Conservation (phyloP, 2,329 filamentous ascomycete genomes). For the Colletotrichum kahawae region DNA sequence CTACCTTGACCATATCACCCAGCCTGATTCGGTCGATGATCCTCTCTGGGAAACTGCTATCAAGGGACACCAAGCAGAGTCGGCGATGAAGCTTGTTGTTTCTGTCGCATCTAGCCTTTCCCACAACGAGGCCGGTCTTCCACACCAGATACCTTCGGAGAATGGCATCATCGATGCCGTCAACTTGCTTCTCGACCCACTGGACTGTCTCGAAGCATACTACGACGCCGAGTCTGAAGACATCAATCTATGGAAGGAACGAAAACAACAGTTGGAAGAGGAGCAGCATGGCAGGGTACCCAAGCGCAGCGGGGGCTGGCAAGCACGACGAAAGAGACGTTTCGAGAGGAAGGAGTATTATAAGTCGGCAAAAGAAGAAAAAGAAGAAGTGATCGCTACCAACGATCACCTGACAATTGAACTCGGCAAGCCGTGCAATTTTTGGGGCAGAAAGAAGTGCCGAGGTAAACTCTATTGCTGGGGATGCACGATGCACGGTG, state of each 20-base stretch:
- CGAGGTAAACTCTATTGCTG: too few species aligned
- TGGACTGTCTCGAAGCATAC: background rate
- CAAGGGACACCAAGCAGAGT: background rate
- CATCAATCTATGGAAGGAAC: background rate
- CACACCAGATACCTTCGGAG: background rate
- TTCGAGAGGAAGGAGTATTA: too few species aligned
- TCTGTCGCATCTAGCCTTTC: background rate
- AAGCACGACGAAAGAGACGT: background rate
- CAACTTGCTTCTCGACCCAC: background rate
- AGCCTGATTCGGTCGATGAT: too few species aligned
- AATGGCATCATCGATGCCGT: background rate
- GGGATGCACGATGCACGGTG: too few species aligned
- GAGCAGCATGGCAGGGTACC: too few species aligned
- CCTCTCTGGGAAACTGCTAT: too few species aligned
- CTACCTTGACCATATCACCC: too few species aligned
- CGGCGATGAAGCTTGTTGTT: background rate
- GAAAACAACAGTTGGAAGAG: too few species aligned
- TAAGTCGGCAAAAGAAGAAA: too few species aligned
- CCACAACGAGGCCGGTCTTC: background rate
- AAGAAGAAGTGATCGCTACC: too few species aligned
- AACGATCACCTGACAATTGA: too few species aligned
- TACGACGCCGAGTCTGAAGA: background rate
- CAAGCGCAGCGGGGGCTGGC: too few species aligned
- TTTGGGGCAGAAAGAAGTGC: background rate
- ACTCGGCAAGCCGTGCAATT: background rate